phyloP scores from a whole-genome alignment of 2,329 filamentous ascomycete genomes.

The Neofusicoccum parvum region DNA sequence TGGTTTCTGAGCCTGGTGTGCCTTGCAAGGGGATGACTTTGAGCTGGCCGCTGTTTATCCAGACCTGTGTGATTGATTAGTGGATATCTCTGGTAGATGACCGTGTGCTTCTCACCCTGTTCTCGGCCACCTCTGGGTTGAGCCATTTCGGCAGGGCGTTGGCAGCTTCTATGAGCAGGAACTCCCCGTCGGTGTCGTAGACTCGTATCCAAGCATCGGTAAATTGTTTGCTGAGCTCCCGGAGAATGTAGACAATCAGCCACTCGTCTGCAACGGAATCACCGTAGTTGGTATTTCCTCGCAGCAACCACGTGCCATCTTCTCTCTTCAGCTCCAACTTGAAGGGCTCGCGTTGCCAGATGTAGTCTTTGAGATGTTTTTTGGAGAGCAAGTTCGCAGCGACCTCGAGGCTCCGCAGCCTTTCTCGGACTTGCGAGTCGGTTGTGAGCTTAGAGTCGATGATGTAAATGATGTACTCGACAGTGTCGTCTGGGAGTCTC shows the following conservation, averaged over 20 bases:
- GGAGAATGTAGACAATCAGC: slow-evolving; percentile 88
- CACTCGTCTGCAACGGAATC: slow-evolving; percentile 97
- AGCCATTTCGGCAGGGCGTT: slow-evolving; percentile 86
- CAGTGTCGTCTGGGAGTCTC: slow-evolving; percentile 75
- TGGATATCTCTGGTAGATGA: neutral
- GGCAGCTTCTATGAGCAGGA: slow-evolving; percentile 90
- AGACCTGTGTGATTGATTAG: slow-evolving; percentile 57
- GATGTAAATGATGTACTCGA: slow-evolving; percentile 81
- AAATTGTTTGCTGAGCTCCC: slow-evolving; percentile 75
- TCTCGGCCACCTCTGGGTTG: slow-evolving; percentile 83
- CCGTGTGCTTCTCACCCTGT: slow-evolving; percentile 57
- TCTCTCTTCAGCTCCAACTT: slow-evolving; percentile 64
- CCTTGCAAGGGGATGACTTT: slow-evolving; percentile 66
- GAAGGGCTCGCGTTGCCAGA: slow-evolving; percentile 91
- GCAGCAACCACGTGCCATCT: slow-evolving; percentile 64
- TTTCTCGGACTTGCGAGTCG: slow-evolving; percentile 60
- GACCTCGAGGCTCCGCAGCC: slow-evolving; percentile 73
- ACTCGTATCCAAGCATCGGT: slow-evolving; percentile 78
- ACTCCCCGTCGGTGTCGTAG: slow-evolving; percentile 89
- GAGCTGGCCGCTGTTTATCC: slow-evolving; percentile 79
- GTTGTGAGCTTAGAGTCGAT: slow-evolving; percentile 57
- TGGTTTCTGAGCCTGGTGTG: slow-evolving; percentile 23
- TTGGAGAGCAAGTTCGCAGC: slow-evolving; percentile 65
- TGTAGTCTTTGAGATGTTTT: slow-evolving; percentile 76
- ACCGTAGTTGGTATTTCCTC: slow-evolving; percentile 81